phyloP scores from a whole-genome alignment of 1,139 yeast genomes.

The Geotrichum carabidarum region DNA sequence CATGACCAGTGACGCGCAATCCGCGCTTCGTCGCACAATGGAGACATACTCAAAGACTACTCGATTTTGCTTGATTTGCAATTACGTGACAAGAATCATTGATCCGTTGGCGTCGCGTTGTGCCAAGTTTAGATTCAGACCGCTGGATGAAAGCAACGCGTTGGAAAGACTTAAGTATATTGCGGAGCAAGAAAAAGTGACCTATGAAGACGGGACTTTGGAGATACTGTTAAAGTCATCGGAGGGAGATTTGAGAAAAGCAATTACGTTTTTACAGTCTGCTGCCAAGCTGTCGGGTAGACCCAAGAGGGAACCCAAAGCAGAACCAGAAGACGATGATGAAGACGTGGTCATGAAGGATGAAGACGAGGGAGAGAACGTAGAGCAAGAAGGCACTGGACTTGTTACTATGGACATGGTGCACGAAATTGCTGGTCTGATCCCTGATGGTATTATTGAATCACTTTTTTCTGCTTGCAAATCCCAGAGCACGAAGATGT shows the following conservation, averaged over 20 bases:
- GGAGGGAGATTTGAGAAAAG: constrained; percentile 87
- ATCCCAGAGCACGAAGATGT: background rate
- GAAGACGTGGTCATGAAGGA: constrained; percentile 28
- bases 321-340: constrained; percentile 37
- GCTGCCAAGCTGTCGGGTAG: constrained; percentile 57
- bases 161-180: constrained; percentile 59
- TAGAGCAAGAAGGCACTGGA: constrained; percentile 12
- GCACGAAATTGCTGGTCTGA: constrained; percentile 80
- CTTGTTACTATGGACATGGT: constrained; percentile 46
- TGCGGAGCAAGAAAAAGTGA: constrained; percentile 48
- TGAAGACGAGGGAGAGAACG: constrained; percentile 21
- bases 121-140: constrained; percentile 85
- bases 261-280: constrained; percentile 85
- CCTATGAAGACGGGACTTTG: constrained; percentile 48
- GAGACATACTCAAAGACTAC: constrained; percentile 89
- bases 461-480: constrained; percentile 42
- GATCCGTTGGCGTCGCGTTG: constrained; percentile 96
- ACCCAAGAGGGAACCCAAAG: constrained; percentile 28
- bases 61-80: constrained; percentile 88
- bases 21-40: constrained; percentile 93
- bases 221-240: constrained; percentile 62
- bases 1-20: constrained; percentile 97
- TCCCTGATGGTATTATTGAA: constrained; percentile 53
- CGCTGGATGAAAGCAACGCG: constrained; percentile 68
- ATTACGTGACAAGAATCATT: constrained; percentile 90